A percentile compares a stretch with the other conserved stretches of the same genome.
Evolutionary conservation across 306 rosid genomes (phyloP).

Genomic region (Quercus engelmannii): DNA sequence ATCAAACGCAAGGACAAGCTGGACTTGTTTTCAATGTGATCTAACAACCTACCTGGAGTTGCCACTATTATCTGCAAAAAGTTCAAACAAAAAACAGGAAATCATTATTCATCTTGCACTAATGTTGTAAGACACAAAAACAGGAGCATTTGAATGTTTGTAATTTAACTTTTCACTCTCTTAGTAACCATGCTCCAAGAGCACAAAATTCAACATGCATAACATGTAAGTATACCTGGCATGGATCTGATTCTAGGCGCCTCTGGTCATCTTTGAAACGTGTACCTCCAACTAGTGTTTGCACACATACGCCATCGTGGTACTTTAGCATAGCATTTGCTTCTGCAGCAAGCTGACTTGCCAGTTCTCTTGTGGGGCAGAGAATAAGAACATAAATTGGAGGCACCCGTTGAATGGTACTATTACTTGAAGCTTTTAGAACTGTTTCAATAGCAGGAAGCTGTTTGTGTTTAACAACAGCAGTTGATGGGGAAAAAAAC

Average conservation of each 20-base stretch:
- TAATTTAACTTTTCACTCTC: background rate
- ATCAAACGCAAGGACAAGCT: constrained; percentile 77
- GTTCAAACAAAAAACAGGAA: constrained; percentile 3
- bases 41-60: constrained; percentile 94
- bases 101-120: constrained; percentile 7
- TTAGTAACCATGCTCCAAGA: constrained; percentile 1
- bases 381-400: constrained; percentile 76
- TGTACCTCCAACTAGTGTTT: constrained; percentile 85
- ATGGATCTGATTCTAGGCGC: constrained; percentile 80
- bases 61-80: constrained; percentile 82
- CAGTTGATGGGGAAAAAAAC: constrained; percentile 8
- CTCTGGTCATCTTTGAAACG: constrained; percentile 84
- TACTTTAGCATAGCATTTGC: constrained; percentile 70
- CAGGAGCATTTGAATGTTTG: background rate
- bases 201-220: constrained; percentile 14
- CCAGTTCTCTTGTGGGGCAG: constrained; percentile 97
- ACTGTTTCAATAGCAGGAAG: constrained; percentile 99
- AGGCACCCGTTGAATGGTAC: constrained; percentile 49
- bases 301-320: constrained; percentile 79
- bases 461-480: constrained; percentile 68
- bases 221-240: constrained; percentile 58
- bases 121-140: constrained; percentile 8
- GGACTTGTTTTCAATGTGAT: constrained; percentile 82
- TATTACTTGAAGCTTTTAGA: constrained; percentile 58
- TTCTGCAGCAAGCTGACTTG: constrained; percentile 87